Conservation (phyloP, 164 flowering plant species). For the Macadamia tetraphylla region DNA sequence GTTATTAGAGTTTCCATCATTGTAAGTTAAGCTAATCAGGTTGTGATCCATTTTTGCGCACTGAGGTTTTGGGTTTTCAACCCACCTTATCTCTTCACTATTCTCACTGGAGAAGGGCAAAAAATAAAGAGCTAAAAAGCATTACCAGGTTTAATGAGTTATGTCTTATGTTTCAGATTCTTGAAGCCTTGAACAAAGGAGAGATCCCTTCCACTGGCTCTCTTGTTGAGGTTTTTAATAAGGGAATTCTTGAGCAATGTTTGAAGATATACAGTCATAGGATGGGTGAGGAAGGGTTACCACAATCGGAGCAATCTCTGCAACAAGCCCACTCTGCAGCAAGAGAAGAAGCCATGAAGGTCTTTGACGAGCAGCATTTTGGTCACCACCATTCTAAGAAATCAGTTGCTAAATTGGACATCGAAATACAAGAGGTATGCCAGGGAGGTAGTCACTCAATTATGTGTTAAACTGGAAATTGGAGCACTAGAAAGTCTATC, state of each 20-base stretch:
- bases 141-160: no score
- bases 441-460: background rate
- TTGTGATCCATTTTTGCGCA: background rate
- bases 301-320: constrained; percentile 54
- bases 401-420: constrained; percentile 61
- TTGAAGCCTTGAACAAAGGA: constrained; percentile 97
- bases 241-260: constrained; percentile 85
- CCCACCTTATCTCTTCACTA: background rate
- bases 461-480: no score
- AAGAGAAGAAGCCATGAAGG: constrained; percentile 46
- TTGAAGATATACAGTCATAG: constrained; percentile 67
- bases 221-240: constrained; percentile 94
- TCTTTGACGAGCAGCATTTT: constrained; percentile 87
- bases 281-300: constrained; percentile 56
- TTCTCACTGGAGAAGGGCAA: background rate
- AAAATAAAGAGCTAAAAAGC: no score
- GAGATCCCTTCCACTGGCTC: constrained; percentile 99
- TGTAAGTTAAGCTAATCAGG: background rate
- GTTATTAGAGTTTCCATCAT: background rate
- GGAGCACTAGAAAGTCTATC: no score
- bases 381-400: constrained; percentile 89
- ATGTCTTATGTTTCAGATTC: constrained; percentile 49
- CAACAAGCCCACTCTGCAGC: constrained; percentile 49
- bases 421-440: constrained; percentile 65
- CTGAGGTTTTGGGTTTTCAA: background rate